phyloP scores from a whole-genome alignment of 371 early-diverging fungal genomes.

The Gilbertella persicaria region DNA sequence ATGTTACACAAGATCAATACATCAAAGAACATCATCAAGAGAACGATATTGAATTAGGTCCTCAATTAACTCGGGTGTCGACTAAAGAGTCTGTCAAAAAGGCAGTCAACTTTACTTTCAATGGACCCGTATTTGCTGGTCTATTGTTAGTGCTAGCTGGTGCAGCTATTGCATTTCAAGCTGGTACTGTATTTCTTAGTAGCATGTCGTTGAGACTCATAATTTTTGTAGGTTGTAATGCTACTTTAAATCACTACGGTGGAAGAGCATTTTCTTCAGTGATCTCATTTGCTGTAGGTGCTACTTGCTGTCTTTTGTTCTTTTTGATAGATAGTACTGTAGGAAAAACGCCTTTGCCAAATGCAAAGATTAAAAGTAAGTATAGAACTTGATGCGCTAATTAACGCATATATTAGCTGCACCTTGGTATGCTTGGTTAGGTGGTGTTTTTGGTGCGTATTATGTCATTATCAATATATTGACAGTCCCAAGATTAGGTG shows the following conservation, averaged over 20 bases:
- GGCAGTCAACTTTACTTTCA: slow-evolving; percentile 1
- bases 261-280: slow-evolving; percentile 36
- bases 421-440: slow-evolving; percentile 40
- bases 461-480: slow-evolving; percentile 56
- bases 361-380: slow-evolving; percentile 22
- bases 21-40: too few species aligned
- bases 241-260: slow-evolving; percentile 25
- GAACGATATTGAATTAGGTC: slow-evolving; percentile 2
- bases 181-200: slow-evolving; percentile 13
- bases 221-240: slow-evolving; percentile 41
- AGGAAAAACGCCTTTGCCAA: slow-evolving; percentile 24
- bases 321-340: slow-evolving; percentile 29
- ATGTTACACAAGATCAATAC: too few species aligned
- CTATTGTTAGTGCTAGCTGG: slow-evolving; percentile 21
- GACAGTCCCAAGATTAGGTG: slow-evolving; percentile 48
- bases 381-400: too few species aligned
- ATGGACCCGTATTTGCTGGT: slow-evolving; percentile 11
- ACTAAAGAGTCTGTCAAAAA: slow-evolving; percentile 7
- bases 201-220: neutral
- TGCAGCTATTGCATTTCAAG: slow-evolving; percentile 23
- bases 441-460: slow-evolving; percentile 50
- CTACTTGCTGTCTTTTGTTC: slow-evolving; percentile 19
- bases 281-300: slow-evolving; percentile 20
- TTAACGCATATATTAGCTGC: slow-evolving; percentile 17
- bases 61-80: neutral